These are phyloP conservation scores for Thelonectria blattea DNA, from an alignment of 2,329 filamentous ascomycete genomes.

Conservation along the genomic window DNA sequence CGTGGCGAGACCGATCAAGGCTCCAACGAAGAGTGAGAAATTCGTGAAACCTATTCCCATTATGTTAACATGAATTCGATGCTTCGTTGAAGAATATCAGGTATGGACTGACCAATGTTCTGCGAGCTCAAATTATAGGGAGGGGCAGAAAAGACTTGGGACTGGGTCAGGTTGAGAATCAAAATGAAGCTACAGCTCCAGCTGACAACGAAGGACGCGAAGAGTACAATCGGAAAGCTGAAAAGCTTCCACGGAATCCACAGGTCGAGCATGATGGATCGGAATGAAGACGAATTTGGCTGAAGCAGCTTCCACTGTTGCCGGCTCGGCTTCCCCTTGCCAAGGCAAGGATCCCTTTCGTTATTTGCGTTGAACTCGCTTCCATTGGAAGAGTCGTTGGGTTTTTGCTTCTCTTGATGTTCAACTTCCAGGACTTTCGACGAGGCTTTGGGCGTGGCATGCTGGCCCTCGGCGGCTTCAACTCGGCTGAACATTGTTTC, in stretches of 20 bases:
- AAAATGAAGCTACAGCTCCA: slow-evolving; percentile 18
- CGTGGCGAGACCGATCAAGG: slow-evolving; percentile 48
- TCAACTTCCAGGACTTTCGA: background rate
- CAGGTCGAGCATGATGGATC: slow-evolving; percentile 1
- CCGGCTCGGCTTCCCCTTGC: slow-evolving; percentile 1
- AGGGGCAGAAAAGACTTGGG: slow-evolving; percentile 16
- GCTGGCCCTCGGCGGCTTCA: background rate
- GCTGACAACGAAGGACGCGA: slow-evolving; percentile 17
- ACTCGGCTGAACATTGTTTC: slow-evolving; percentile 3
- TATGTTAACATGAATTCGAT: background rate
- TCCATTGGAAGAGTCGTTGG: background rate
- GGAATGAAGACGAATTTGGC: background rate
- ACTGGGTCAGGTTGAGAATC: slow-evolving; percentile 19
- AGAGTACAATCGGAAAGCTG: slow-evolving; percentile 18
- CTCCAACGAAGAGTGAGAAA: slow-evolving; percentile 51
- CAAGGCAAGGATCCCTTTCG: slow-evolving; percentile 7
- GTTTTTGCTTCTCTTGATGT: background rate
- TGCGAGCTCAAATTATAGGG: slow-evolving; percentile 24
- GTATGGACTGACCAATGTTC: slow-evolving; percentile 7
- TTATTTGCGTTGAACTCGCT: background rate
- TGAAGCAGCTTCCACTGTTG: slow-evolving; percentile 8
- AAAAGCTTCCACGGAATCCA: slow-evolving; percentile 16
- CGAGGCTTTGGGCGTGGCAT: background rate
- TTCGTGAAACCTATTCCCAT: slow-evolving; percentile 51
- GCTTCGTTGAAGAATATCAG: background rate